Conservation (phyloP, 129 eudicot species). For the Saposhnikovia divaricata region DNA sequence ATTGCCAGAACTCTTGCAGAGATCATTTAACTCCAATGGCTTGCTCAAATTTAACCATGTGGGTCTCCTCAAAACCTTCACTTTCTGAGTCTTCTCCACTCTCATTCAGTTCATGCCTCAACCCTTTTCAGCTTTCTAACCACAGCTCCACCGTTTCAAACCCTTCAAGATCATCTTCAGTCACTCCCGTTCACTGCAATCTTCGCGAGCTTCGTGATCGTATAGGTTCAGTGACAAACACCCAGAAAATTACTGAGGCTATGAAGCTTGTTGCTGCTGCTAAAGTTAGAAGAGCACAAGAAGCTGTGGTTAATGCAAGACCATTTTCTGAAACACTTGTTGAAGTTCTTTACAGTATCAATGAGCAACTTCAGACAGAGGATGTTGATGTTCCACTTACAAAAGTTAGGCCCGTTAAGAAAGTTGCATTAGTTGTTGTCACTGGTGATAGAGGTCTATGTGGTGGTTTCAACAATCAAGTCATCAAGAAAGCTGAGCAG, state of each 20-base stretch:
- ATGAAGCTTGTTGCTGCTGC: slow-evolving; percentile 66
- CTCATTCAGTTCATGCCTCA: slow-evolving; percentile 31
- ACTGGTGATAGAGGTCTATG: slow-evolving; percentile 62
- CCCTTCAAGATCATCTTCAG: slow-evolving; percentile 17
- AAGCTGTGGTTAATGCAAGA: slow-evolving; percentile 44
- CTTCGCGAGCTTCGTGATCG: slow-evolving; percentile 49
- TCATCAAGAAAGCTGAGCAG: slow-evolving; percentile 41
- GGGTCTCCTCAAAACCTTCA: slow-evolving; percentile 35
- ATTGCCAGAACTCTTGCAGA: slow-evolving; percentile 11
- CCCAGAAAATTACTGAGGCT: slow-evolving; percentile 56
- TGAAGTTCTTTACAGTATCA: slow-evolving; percentile 43
- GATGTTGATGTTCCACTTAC: slow-evolving; percentile 53
- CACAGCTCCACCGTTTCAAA: slow-evolving; percentile 17
- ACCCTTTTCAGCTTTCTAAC: slow-evolving; percentile 32
- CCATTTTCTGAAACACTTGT: slow-evolving; percentile 53
- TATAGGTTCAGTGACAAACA: slow-evolving; percentile 38
- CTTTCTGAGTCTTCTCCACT: slow-evolving; percentile 26
- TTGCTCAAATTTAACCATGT: slow-evolving; percentile 42
- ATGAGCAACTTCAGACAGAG: slow-evolving; percentile 39
- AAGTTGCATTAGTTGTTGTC: slow-evolving; percentile 48
- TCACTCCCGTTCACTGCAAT: slow-evolving; percentile 31
- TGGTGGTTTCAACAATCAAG: slow-evolving; percentile 45
- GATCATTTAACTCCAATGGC: slow-evolving; percentile 25
- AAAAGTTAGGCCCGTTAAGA: slow-evolving; percentile 42
- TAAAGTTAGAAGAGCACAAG: slow-evolving; percentile 53